Conservation (phyloP, 257 asterid genomes). For the Plectranthus barbatus region DNA sequence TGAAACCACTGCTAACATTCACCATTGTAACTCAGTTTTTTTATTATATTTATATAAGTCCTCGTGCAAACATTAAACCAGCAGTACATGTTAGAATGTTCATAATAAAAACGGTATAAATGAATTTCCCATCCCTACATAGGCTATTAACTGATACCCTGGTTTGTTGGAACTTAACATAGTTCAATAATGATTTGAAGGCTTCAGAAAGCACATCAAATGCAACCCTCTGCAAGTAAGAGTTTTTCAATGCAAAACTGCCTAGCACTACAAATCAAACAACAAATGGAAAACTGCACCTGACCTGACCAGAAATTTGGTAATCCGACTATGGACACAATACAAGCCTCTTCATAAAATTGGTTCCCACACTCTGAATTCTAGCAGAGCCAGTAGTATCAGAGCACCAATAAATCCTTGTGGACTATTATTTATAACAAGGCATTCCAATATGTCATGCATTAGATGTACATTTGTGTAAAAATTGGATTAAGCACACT, state of each 20-base stretch:
- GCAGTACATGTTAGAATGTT: not conserved
- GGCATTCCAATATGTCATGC: not conserved
- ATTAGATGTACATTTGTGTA: not conserved
- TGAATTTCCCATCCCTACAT: not conserved
- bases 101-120: not conserved
- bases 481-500: not conserved
- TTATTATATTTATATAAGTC: no score
- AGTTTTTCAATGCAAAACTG: slow-evolving; percentile 11
- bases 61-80: not conserved
- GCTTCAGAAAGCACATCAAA: slow-evolving; percentile 18
- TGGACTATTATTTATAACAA: not conserved
- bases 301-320: not conserved
- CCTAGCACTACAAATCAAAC: slow-evolving; percentile 10
- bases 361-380: not conserved
- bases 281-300: not conserved
- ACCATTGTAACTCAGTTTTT: not conserved
- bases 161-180: slow-evolving; percentile 5
- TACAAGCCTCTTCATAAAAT: not conserved
- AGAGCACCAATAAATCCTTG: not conserved
- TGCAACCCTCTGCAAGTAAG: slow-evolving; percentile 23
- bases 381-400: not conserved
- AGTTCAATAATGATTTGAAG: slow-evolving; percentile 9
- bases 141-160: slow-evolving; percentile 2
- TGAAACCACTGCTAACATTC: not conserved
- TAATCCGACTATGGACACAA: not conserved